phyloP scores from a whole-genome alignment of 2,329 filamentous ascomycete species.

The Whalleya microplaca region DNA sequence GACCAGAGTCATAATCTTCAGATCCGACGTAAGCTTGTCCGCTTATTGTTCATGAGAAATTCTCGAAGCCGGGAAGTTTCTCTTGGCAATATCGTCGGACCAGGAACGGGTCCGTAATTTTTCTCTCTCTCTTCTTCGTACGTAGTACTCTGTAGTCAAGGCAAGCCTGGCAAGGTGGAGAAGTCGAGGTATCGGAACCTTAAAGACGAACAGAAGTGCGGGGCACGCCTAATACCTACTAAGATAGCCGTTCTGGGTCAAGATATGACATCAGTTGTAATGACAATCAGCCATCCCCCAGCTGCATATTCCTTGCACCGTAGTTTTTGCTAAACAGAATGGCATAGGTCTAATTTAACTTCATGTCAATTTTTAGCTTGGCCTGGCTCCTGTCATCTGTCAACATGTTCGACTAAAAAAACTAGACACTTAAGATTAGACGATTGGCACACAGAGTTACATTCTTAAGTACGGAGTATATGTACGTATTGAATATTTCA shows the following conservation, averaged over 20 bases:
- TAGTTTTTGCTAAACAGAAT: background rate
- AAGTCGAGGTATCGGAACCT: constrained; percentile 11
- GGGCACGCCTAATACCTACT: background rate
- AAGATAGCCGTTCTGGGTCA: constrained; percentile 5
- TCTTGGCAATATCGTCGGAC: constrained; percentile 1
- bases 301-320: constrained; percentile 18
- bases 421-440: no score
- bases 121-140: no score
- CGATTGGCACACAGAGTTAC: no score
- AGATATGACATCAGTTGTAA: constrained; percentile 16
- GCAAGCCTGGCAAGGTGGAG: constrained; percentile 10
- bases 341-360: background rate
- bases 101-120: constrained; percentile 11
- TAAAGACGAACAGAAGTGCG: constrained; percentile 1
- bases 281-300: background rate
- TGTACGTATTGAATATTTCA: no score
- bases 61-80: background rate
- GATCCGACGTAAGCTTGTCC: background rate
- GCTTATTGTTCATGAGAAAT: background rate
- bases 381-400: no score
- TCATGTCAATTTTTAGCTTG: background rate
- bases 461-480: no score
- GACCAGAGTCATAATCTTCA: background rate
- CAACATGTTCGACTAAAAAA: no score
- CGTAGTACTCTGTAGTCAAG: no score